phyloP scores from a whole-genome alignment of 768 basidiomycete species.

The Crepidotus variabilis region DNA sequence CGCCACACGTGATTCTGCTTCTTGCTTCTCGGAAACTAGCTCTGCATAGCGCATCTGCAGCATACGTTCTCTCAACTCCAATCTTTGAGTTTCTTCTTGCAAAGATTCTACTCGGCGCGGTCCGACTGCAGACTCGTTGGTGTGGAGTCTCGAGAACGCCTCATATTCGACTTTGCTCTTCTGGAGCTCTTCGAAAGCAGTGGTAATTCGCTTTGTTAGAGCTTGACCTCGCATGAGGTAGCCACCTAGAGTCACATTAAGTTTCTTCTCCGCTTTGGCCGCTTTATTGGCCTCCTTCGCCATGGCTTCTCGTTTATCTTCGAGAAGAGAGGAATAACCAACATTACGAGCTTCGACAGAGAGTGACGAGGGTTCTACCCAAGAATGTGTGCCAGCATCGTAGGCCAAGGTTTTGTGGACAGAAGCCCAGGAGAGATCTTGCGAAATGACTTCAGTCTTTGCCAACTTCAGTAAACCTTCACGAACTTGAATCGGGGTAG shows the following conservation, averaged over 20 bases:
- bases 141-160: conserved; percentile 71
- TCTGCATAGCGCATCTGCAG: conserved; percentile 87
- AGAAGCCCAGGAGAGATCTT: conserved; percentile 67
- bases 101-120: conserved; percentile 76
- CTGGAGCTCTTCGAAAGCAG: conserved; percentile 70
- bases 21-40: conserved; percentile 65
- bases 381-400: conserved; percentile 41
- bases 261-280: conserved; percentile 86
- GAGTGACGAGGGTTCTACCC: conserved; percentile 67
- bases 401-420: conserved; percentile 61
- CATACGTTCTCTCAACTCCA: conserved; percentile 72
- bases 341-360: conserved; percentile 53
- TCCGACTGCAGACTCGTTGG: conserved; percentile 70
- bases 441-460: conserved; percentile 58
- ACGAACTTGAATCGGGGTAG: conserved; percentile 73
- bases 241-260: conserved; percentile 84
- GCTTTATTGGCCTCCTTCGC: conserved; percentile 77
- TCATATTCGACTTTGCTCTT: conserved; percentile 67
- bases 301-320: conserved; percentile 67
- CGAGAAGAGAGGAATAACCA: conserved; percentile 61
- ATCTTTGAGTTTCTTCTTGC: conserved; percentile 80
- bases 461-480: conserved; percentile 67
- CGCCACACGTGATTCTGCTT: conserved; percentile 53
- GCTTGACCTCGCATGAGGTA: conserved; percentile 72
- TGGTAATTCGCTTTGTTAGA: conserved; percentile 57